Base-by-base conservation (phyloP, 805 yeast species). In the Ogataea philodendri region DNA sequence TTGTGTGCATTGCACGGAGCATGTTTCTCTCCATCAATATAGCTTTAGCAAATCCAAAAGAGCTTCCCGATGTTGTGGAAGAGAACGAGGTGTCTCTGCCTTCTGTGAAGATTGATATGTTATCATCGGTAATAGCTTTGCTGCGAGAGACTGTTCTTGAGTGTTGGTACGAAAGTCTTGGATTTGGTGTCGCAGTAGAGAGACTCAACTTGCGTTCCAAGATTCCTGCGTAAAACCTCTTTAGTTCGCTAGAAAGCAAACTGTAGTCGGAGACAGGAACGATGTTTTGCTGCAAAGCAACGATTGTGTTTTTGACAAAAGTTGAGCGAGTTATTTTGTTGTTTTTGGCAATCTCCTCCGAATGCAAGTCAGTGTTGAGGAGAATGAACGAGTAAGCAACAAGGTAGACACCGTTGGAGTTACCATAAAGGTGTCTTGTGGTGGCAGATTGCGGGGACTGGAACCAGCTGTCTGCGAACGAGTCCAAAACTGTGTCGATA, bases 331-430 rank as follows among this genome's bases (percentile, higher is more conserved):
- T 56, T 48, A 70, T 69, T 51, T 62, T 65, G 48, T 47, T 41
- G 9, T 52, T 54, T 30, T 57, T 66, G 41, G 57, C 66, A 34
- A 52, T 59, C 34, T 66, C 70, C 23, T 69, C 51, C 39, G 80
- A 80, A 61, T 85, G 87, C 23, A 85, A 62, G 36, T 87, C 88
- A 0, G 95, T 83, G 58, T 86, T 86, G 35, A 84, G 65, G 33
- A 86, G 70, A 33, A 86, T 67, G 47, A 86, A 62, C 2, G 88
- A 72, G 59, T 84, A 86, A 22, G 84, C 69, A 3, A 84, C 70
- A 20, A 86, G 75, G 57, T 84, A 86, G 41, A 83, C 78, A 33
- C 69, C 84, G 51, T 67, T 72, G 37, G 59, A 61, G 52, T 71
- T 76, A 54, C 66, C 70, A 54, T 65, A 78, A 4, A 54, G 22